A percentile compares a stretch with the other conserved stretches of the same genome.
Evolutionary conservation across 2,329 filamentous ascomycete genomes (phyloP).

Genomic region (Fulvia fulva): DNA sequence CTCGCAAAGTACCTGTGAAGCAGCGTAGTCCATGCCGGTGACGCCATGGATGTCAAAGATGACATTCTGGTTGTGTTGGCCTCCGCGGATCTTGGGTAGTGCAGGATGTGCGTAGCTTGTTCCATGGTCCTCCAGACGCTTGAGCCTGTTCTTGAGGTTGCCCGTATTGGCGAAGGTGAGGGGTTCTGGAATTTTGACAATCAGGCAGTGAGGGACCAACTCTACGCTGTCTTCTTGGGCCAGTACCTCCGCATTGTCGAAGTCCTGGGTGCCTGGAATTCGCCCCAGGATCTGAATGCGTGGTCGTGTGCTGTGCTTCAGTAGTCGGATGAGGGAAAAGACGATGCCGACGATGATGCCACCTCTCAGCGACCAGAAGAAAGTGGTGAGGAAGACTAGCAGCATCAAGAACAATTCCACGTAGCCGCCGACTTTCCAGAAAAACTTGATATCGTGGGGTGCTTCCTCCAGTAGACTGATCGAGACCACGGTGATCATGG

Average conservation of each 20-base stretch:
- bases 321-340: slow-evolving; percentile 81
- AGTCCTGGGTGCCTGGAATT: slow-evolving; percentile 71
- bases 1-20: slow-evolving; percentile 84
- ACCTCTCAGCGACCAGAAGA: slow-evolving; percentile 90
- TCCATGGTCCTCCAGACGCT: slow-evolving; percentile 86
- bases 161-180: slow-evolving; percentile 94
- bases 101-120: slow-evolving; percentile 80
- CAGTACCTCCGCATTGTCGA: slow-evolving; percentile 73
- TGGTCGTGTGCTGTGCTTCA: slow-evolving; percentile 84
- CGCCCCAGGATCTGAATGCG: slow-evolving; percentile 95
- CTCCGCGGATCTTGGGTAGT: slow-evolving; percentile 69
- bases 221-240: slow-evolving; percentile 53
- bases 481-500: slow-evolving; percentile 93
- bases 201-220: slow-evolving; percentile 85
- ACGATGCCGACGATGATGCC: slow-evolving; percentile 94
- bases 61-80: slow-evolving; percentile 84
- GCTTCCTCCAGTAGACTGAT: slow-evolving; percentile 94
- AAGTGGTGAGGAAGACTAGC: slow-evolving; percentile 84
- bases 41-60: slow-evolving; percentile 99
- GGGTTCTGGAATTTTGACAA: slow-evolving; percentile 96
- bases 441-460: slow-evolving; percentile 87
- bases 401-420: slow-evolving; percentile 82
- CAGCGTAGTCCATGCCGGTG: slow-evolving; percentile 87
- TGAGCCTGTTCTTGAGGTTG: slow-evolving; percentile 77
- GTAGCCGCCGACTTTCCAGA: slow-evolving; percentile 79